These are phyloP conservation scores for Beauveria varroae DNA, from an alignment of 2,329 filamentous ascomycete species.

Conservation along the genomic window DNA sequence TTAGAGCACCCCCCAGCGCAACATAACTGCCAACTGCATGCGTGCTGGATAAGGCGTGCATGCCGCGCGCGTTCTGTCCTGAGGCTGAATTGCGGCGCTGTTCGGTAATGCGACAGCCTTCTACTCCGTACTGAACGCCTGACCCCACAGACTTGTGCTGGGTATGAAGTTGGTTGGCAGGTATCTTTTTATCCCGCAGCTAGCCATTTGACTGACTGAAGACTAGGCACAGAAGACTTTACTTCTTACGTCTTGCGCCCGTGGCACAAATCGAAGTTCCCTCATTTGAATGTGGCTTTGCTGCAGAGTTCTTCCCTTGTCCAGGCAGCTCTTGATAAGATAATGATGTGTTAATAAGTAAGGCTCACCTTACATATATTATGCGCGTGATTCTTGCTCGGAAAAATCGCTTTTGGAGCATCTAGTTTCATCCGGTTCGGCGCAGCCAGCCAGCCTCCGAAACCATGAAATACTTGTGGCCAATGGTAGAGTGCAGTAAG, in stretches of 20 bases:
- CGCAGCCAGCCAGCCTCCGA: not conserved
- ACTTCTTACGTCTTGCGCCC: not conserved
- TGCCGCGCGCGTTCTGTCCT: not conserved
- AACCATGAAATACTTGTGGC: not conserved
- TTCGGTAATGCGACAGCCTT: not conserved
- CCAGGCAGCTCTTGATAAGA: not conserved
- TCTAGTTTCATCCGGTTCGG: not conserved
- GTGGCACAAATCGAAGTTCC: not conserved
- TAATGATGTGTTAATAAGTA: not conserved
- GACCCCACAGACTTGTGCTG: too few species aligned
- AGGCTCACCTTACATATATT: not conserved
- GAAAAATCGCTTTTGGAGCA: not conserved
- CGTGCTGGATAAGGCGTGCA: not conserved
- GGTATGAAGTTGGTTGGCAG: too few species aligned
- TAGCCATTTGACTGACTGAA: not conserved
- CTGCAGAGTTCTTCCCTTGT: not conserved
- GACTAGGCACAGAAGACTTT: not conserved
- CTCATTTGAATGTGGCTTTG: not conserved
- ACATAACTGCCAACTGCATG: too few species aligned
- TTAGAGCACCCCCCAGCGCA: not conserved
- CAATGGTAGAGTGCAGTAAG: not conserved
- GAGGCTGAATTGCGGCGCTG: slow-evolving; percentile 2
- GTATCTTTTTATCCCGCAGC: not conserved
- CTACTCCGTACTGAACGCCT: too few species aligned
- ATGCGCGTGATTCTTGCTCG: not conserved